Conservation (phyloP, 768 basidiomycete species). For the Leccinum rimulosum region DNA sequence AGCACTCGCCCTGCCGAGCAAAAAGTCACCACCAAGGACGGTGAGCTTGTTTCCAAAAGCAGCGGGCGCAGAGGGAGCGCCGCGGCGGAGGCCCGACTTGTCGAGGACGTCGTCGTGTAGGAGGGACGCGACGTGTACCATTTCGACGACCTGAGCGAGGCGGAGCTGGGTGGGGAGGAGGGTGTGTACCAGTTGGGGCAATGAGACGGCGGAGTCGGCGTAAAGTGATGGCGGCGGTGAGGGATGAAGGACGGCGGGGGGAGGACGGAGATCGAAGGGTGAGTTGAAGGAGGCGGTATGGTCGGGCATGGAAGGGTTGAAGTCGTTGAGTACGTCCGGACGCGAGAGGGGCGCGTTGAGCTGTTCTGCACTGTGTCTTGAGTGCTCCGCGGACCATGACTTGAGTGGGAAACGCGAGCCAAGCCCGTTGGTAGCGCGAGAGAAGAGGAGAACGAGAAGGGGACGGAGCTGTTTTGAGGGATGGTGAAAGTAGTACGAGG, state of each 20-base stretch:
- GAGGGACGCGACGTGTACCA: constrained; percentile 95
- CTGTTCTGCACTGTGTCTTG: constrained; percentile 51
- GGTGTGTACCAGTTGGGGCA: constrained; percentile 35
- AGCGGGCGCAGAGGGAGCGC: constrained; percentile 63
- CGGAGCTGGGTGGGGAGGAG: constrained; percentile 84
- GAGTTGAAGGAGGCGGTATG: constrained; percentile 64
- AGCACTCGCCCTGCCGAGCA: constrained; percentile 87
- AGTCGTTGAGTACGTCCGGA: constrained; percentile 84
- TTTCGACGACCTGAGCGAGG: constrained; percentile 94
- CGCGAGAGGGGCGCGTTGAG: constrained; percentile 79
- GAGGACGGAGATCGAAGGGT: constrained; percentile 50
- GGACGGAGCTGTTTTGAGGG: constrained; percentile 91
- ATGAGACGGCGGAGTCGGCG: constrained; percentile 15
- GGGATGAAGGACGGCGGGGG: constrained; percentile 23
- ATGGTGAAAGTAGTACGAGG: constrained; percentile 88
- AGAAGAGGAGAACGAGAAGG: constrained; percentile 82
- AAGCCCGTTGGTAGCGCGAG: constrained; percentile 91
- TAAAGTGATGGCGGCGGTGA: constrained; percentile 25
- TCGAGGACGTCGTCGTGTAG: constrained; percentile 92
- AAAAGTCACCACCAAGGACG: constrained; percentile 93
- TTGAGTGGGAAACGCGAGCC: constrained; percentile 63
- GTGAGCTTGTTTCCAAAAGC: constrained; percentile 91
- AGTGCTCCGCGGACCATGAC: constrained; percentile 59
- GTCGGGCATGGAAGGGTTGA: constrained; percentile 85
- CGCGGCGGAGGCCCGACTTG: constrained; percentile 67